Evolutionary conservation across 768 basidiomycete species (phyloP), one percentile per base, ranked within the genome.

Genomic region (Tulasnella sp.): DNA sequence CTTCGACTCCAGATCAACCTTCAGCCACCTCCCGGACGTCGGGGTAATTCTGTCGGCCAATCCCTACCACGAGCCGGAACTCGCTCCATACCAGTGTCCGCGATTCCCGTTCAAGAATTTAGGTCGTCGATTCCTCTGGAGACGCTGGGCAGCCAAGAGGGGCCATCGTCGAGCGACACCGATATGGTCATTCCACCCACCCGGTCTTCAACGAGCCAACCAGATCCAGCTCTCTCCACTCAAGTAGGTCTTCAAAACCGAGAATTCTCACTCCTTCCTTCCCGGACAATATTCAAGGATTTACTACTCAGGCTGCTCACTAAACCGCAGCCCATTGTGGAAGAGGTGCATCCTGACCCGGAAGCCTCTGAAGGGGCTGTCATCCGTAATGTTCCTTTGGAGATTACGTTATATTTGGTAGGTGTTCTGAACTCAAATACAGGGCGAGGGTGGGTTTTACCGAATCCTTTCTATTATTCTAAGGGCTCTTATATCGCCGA

Each of bases 231-330:
- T 52, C 52, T 7, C n/a, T 52, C 52, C 21, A 9, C 21, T 7
- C 21, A 52, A n/a, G 52, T 34, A 1, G 73, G 46, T 21, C 73
- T 34, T 83, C 19, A 89, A 89, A 21, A 90, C 90, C 39, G 12
- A 18, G 31, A 86, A 85, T 80, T 14, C 85, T 92, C 36, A 82
- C 89, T 24, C 34, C 91, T 92, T 3, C 83, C 91, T 92, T 7
- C 91, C 92, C 1, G 89, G 81, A 86, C 88, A 74, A 44, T 91
- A 62, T 89, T 92, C 80, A 92, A 93, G 82, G 80, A 92, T 10
- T 93, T 92, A 85, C 92, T 92, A n/a, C 91, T 93, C 84, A 92
- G 92, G 40, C 84, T 92, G 9, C 82, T 91, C 38, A 88, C 90
- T 5, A 82, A 85, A 44, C 84, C 83, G 58, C 84, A 92, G 44